Conservation (phyloP, 2,329 filamentous ascomycete species). For the Fusarium xylarioides region DNA sequence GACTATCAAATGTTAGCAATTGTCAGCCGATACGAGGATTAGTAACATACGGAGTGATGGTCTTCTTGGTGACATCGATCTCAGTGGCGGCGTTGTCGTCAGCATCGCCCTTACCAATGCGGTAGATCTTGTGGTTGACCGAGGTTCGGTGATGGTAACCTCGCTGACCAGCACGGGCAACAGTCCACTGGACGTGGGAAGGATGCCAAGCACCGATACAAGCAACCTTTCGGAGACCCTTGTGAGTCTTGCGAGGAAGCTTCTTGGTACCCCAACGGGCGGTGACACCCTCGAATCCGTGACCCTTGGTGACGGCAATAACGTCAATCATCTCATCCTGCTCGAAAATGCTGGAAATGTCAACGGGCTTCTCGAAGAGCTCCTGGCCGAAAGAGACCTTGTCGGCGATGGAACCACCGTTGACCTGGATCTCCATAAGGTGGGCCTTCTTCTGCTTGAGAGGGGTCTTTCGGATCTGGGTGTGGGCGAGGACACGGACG, state of each 20-base stretch:
- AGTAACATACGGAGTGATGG: slow-evolving; percentile 93
- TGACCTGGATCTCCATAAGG: slow-evolving; percentile 99
- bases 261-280: slow-evolving; percentile 99
- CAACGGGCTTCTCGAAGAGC: slow-evolving; percentile 99
- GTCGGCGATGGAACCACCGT: slow-evolving; percentile 93
- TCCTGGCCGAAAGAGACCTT: slow-evolving; percentile 96
- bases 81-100: slow-evolving; percentile 95
- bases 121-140: slow-evolving; percentile 99
- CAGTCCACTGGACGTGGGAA: slow-evolving; percentile 99
- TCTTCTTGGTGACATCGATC: slow-evolving; percentile 98
- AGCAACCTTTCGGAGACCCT: slow-evolving; percentile 99
- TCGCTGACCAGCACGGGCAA: slow-evolving; percentile 99
- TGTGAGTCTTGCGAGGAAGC: slow-evolving; percentile 99
- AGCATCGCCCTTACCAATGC: slow-evolving; percentile 90
- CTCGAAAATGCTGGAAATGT: slow-evolving; percentile 95
- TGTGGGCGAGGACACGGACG: slow-evolving; percentile 98
- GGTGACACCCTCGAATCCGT: slow-evolving; percentile 98
- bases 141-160: slow-evolving; percentile 99
- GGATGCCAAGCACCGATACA: slow-evolving; percentile 99
- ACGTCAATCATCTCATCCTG: slow-evolving; percentile 99
- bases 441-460: slow-evolving; percentile 99
- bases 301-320: slow-evolving; percentile 99
- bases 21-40: not conserved
- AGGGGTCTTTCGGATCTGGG: slow-evolving; percentile 98
- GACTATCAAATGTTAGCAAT: slow-evolving; percentile 63